A percentile compares a stretch with the other conserved stretches of the same genome.
phyloP scores from a whole-genome alignment of 805 yeast genomes.

The Kuraishia hungarica region DNA sequence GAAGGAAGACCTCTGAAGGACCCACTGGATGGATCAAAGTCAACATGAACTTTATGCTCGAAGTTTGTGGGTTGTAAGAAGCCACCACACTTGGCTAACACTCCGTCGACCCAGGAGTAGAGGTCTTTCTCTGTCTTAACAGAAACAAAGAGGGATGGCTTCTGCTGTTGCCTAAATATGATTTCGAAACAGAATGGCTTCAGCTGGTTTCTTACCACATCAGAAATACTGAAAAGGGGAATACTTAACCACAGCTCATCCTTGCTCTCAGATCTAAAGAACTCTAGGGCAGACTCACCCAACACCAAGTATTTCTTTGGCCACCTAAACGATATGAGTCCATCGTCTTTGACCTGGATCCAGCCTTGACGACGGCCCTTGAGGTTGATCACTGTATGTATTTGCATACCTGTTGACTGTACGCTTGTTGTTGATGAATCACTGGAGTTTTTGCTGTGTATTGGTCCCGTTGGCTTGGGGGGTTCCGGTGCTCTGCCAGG shows the following conservation, averaged over 20 bases:
- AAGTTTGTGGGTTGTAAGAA: slow-evolving; percentile 93
- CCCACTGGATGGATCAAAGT: slow-evolving; percentile 71
- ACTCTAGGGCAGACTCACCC: slow-evolving; percentile 63
- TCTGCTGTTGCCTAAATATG: slow-evolving; percentile 34
- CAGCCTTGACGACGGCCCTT: slow-evolving; percentile 54
- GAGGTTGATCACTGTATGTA: slow-evolving; percentile 20
- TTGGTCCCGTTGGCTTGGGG: slow-evolving; percentile 20
- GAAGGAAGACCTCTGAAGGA: slow-evolving; percentile 49
- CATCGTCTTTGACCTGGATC: slow-evolving; percentile 91
- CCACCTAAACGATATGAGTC: slow-evolving; percentile 85
- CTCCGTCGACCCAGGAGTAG: slow-evolving; percentile 86
- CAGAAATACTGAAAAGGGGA: slow-evolving; percentile 49
- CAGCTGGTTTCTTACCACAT: slow-evolving; percentile 58
- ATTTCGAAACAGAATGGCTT: slow-evolving; percentile 81
- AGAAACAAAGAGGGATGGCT: slow-evolving; percentile 56
- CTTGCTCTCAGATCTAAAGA: slow-evolving; percentile 58
- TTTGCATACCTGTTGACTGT: slow-evolving; percentile 12
- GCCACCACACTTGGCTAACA: slow-evolving; percentile 58
- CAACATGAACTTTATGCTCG: slow-evolving; percentile 88
- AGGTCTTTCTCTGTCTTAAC: slow-evolving; percentile 74
- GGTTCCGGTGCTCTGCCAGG: slow-evolving; percentile 52
- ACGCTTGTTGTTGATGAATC: slow-evolving; percentile 20
- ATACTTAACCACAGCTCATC: slow-evolving; percentile 42
- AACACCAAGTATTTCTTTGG: slow-evolving; percentile 78
- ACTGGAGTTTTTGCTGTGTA: slow-evolving; percentile 25